These are phyloP conservation scores for Thermochaetoides thermophila DNA, from an alignment of 495 filamentous ascomycete species.

Conservation along the genomic window DNA sequence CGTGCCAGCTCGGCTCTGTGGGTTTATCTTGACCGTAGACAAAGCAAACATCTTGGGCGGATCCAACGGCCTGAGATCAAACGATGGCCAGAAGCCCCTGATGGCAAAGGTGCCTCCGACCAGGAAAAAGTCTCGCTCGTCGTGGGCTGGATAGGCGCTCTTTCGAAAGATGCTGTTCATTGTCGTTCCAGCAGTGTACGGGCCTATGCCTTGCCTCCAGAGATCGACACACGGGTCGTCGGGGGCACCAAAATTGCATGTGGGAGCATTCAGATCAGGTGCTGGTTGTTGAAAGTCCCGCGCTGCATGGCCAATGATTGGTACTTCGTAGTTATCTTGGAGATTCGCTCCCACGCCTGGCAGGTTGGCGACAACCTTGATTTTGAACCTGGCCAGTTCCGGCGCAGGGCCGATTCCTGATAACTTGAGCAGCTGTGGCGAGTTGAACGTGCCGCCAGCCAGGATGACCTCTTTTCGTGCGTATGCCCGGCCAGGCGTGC, in stretches of 20 bases:
- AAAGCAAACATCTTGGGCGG: slow-evolving; percentile 4
- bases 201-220: slow-evolving; percentile 5
- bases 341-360: slow-evolving; percentile 47
- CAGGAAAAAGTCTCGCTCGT: slow-evolving; percentile 10
- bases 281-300: not conserved
- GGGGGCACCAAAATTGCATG: slow-evolving; percentile 12
- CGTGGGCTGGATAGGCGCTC: slow-evolving; percentile 2
- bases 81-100: slow-evolving; percentile 16
- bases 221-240: slow-evolving; percentile 8
- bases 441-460: slow-evolving; percentile 26
- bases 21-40: slow-evolving; percentile 11
- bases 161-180: slow-evolving; percentile 9
- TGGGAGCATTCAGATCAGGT: slow-evolving; percentile 2
- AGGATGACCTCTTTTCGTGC: slow-evolving; percentile 28
- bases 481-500: slow-evolving; percentile 3
- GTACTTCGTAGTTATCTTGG: slow-evolving; percentile 47
- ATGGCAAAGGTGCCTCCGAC: slow-evolving; percentile 18
- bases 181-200: slow-evolving; percentile 6
- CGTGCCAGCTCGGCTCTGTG: slow-evolving; percentile 26
- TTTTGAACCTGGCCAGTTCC: slow-evolving; percentile 9
- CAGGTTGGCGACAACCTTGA: slow-evolving; percentile 35
- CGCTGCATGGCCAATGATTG: slow-evolving; percentile 2
- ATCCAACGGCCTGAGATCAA: slow-evolving; percentile 10
- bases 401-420: slow-evolving; percentile 13
- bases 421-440: slow-evolving; percentile 35